Evolutionary conservation across 2,329 filamentous ascomycete species (phyloP).

Genomic region (Podosphaera xanthii): DNA sequence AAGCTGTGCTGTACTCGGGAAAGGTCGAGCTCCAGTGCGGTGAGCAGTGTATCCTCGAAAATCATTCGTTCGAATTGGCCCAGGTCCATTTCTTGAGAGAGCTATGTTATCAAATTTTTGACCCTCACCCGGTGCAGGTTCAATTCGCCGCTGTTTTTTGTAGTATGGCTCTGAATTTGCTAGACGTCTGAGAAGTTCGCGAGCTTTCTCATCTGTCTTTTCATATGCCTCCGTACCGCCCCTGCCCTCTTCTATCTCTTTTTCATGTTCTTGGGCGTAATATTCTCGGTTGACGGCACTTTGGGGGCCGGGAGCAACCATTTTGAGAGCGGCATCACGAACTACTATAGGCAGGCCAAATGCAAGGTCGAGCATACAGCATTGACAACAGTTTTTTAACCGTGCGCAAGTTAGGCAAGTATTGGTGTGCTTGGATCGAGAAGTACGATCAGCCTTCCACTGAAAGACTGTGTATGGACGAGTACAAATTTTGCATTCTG

Average conservation of each 20-base stretch:
- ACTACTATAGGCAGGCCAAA: conserved; percentile 91
- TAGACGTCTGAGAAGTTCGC: conserved; percentile 62
- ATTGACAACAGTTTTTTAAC: conserved; percentile 96
- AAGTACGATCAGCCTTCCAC: conserved; percentile 81
- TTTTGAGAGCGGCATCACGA: conserved; percentile 87
- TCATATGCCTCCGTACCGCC: conserved; percentile 76
- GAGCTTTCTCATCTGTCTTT: conserved; percentile 89
- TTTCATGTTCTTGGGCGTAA: conserved; percentile 93
- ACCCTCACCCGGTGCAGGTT: conserved; percentile 27
- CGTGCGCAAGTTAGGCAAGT: conserved; percentile 93
- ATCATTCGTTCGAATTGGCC: conserved; percentile 59
- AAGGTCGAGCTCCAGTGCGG: conserved; percentile 26
- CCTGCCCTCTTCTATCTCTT: conserved; percentile 77
- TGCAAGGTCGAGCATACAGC: conserved; percentile 92
- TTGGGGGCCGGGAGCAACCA: conserved; percentile 82
- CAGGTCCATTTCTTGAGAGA: conserved; percentile 28
- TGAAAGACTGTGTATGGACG: conserved; percentile 88
- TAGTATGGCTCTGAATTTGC: conserved; percentile 92
- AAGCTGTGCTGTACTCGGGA: conserved; percentile 48
- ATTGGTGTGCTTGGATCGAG: conserved; percentile 78
- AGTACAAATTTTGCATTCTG: conserved; percentile 48
- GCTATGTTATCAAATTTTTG: conserved; percentile 19
- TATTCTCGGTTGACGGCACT: conserved; percentile 91
- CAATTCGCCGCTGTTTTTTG: conserved; percentile 60
- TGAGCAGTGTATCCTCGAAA: conserved; percentile 27